Evolutionary conservation across 2,329 filamentous ascomycete genomes (phyloP), one percentile per base, ranked within the genome.

Genomic region (Ophiocordyceps robertsii): DNA sequence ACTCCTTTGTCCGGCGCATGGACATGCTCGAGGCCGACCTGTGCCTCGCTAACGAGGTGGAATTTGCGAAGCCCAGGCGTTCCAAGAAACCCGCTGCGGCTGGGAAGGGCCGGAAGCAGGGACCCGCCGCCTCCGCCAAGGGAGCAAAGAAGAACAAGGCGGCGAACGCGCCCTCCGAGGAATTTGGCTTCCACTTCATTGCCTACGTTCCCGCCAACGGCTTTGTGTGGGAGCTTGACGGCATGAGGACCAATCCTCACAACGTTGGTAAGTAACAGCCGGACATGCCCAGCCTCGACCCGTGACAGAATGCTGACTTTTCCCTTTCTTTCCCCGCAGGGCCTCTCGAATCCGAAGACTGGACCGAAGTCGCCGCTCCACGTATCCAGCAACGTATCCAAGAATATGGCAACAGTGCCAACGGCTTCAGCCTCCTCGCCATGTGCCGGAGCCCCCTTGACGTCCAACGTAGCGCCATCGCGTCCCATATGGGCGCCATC

Each of bases 171-270:
- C 33, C n/a, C 4, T 4, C n/a, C 7, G 63, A 70, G 0, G 75
- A 84, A n/a, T 71, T 74, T 12, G 80, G 76, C 0, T 92, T 82
- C 55, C 90, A 96, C 56, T 96, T 92, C 59, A 82, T 94, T 48
- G 89, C 88, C 7, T 95, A 90, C 55, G 79, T 95, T 29, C 85
- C 86, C 2, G 73, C 79, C 13, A 69, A 73, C n/a, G 80, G 76
- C 3, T 68, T 76, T 43, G 74, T 95, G 13, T 95, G 87, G 87
- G 85, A 89, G 57, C 76, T 96, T 6, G 90, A 96, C 59, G 90
- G 90, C 5, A 67, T 95, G 19, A 79, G 89, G 57, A 67, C 67
- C 36, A 76, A 80, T 48, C 90, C 87, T 3, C 72, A 48, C 31
- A 56, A 53, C 30, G 46, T 65, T 27, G 61, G 62, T 61, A 50